These are phyloP conservation scores for Plectosphaerella cucumerina DNA, from an alignment of 2,329 filamentous ascomycete genomes.

Conservation along the genomic window DNA sequence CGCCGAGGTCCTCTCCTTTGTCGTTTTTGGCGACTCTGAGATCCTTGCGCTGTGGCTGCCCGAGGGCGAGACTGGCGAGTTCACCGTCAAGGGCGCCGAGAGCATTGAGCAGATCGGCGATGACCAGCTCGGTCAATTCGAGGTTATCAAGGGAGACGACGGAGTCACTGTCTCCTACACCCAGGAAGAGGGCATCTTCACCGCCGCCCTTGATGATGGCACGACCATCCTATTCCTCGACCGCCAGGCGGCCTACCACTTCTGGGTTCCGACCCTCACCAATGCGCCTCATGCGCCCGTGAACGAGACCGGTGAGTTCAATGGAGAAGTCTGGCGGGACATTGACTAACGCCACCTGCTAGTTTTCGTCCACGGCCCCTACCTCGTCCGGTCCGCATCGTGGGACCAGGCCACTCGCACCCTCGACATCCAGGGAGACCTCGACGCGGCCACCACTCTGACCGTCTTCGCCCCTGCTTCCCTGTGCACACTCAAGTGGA, in stretches of 20 bases:
- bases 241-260: conserved; percentile 47
- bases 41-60: conserved; percentile 50
- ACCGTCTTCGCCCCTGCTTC: conserved; percentile 43
- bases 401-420: conserved; percentile 26
- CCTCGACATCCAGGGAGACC: conserved; percentile 40
- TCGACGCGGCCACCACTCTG: conserved; percentile 33
- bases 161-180: conserved; percentile 42
- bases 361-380: conserved; percentile 49
- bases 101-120: conserved; percentile 24
- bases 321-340: neutral
- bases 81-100: conserved; percentile 38
- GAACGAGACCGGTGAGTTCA: conserved; percentile 36
- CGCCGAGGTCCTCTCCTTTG: conserved; percentile 49
- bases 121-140: conserved; percentile 31
- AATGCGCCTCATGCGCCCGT: conserved; percentile 39
- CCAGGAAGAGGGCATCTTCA: conserved; percentile 41
- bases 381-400: conserved; percentile 42
- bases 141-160: conserved; percentile 33
- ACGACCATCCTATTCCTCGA: conserved; percentile 49
- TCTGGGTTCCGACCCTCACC: conserved; percentile 50
- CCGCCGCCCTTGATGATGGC: conserved; percentile 41
- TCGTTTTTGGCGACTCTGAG: conserved; percentile 40
- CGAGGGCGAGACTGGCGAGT: conserved; percentile 49
- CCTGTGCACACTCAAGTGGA: conserved; percentile 44
- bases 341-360: neutral